Evolutionary conservation across 1,284 basidiomycete species (phyloP), one percentile per base, ranked within the genome.

Genomic region (Mycosarcoma maydis): DNA sequence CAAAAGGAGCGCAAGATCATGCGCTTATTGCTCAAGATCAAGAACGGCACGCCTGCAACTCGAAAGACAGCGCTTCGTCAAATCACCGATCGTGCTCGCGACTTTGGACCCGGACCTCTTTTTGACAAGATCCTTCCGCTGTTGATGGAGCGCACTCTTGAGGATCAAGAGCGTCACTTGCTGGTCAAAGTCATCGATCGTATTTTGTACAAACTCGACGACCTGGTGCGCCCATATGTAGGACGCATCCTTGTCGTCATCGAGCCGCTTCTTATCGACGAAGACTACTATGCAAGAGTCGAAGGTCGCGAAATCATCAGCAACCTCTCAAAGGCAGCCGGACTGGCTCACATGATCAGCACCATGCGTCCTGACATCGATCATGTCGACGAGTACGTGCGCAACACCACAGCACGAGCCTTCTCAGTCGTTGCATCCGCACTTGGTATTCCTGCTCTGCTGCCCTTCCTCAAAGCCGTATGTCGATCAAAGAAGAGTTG

Each of bases 291-390:
- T 78, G 96, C 96, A 41, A 92, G 95, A 82, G 93, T 99, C 52
- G 96, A 99, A 85, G 96, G 96, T 70, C 92, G 96, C 48, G 96
- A 98, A 85, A 98, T 98, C 82, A 99, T 99, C 78, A 95, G 92
- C 78, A 98, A 99, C 83, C 85, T 98, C 44, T 96, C 96, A 42
- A 99, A 98, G 83, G 96, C 96, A 3, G 95, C 96, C 29, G 95
- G 96, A 83, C 89, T 98, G 20, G 96, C 95, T 3, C 96, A 98
- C 83, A 98, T 99, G 96, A 98, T 99, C 78, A 98, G 95, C 32
- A 98, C 95, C 19, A 98, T 99, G 95, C 90, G 95, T 76, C 96
- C 96, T 3, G 95, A 99, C 86, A 98, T 99, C 73, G 95, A 99
- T 83, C 95, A 98, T 78, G 94, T 95, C 37, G 96, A 99, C 83